phyloP scores from a whole-genome alignment of 179 eudicot genomes.

The Spinacia oleracea region DNA sequence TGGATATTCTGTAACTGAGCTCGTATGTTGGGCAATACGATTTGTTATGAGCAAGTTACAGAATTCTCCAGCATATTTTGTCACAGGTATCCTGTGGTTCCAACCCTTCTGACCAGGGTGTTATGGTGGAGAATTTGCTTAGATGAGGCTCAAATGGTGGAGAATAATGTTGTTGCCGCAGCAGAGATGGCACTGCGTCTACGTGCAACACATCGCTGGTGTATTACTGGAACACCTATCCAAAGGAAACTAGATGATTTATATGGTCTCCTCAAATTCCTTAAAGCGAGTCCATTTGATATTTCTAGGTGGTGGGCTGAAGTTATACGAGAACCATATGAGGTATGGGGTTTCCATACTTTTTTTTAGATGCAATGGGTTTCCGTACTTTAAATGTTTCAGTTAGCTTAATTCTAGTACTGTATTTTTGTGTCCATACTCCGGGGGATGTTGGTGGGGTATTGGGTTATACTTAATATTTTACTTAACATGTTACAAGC shows the following conservation, averaged over 20 bases:
- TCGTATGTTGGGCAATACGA: not conserved
- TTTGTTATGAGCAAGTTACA: slow-evolving; percentile 2
- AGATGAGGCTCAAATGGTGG: slow-evolving; percentile 99
- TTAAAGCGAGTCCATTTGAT: slow-evolving; percentile 78
- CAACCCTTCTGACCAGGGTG: slow-evolving; percentile 79
- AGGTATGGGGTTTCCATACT: slow-evolving; percentile 66
- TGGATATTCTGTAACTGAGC: slow-evolving; percentile 1
- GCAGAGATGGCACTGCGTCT: slow-evolving; percentile 94
- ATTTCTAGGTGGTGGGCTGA: slow-evolving; percentile 80
- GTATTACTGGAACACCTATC: slow-evolving; percentile 95
- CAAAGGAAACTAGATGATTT: slow-evolving; percentile 94
- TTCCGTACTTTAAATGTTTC: not conserved
- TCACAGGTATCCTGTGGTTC: slow-evolving; percentile 85
- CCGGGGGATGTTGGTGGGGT: not conserved
- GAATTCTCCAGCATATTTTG: not conserved
- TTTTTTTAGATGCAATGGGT: too few relatives aligned
- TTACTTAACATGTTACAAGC: not conserved
- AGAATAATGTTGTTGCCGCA: slow-evolving; percentile 79
- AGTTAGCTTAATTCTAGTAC: not conserved
- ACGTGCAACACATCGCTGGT: slow-evolving; percentile 82
- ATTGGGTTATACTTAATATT: not conserved
- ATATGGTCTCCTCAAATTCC: slow-evolving; percentile 88
- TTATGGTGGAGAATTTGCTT: slow-evolving; percentile 96
- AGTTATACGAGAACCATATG: slow-evolving; percentile 84
- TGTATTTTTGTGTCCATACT: not conserved